phyloP scores from a whole-genome alignment of 495 filamentous ascomycete genomes.

The Penicillium maclennaniae region DNA sequence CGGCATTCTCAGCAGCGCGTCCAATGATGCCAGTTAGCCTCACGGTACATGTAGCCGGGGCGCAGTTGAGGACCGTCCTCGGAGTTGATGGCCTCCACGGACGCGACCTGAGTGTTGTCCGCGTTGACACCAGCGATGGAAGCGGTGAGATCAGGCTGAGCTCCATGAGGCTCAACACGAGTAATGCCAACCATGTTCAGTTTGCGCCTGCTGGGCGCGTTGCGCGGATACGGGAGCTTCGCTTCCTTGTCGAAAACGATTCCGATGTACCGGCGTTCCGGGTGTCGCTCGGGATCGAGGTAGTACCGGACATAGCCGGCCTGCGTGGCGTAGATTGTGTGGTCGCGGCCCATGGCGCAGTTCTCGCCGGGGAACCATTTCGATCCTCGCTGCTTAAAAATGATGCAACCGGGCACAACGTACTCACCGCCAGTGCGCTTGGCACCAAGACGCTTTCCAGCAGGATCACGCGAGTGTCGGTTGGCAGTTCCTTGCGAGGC shows the following conservation, averaged over 20 bases:
- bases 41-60: constrained; percentile 73
- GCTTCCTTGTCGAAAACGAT: constrained; percentile 73
- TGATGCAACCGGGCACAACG: constrained; percentile 92
- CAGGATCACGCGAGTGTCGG: constrained; percentile 72
- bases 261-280: constrained; percentile 86
- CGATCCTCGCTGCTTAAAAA: constrained; percentile 94
- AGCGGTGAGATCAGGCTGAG: constrained; percentile 35
- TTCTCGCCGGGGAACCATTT: constrained; percentile 94
- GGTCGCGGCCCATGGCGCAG: constrained; percentile 89
- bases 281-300: constrained; percentile 72
- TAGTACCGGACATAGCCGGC: constrained; percentile 96
- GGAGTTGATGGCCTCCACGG: constrained; percentile 31
- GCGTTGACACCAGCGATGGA: constrained; percentile 17
- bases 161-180: constrained; percentile 30
- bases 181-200: constrained; percentile 63
- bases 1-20: constrained; percentile 56
- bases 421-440: constrained; percentile 90
- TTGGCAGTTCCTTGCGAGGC: constrained; percentile 84
- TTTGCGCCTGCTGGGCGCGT: constrained; percentile 59
- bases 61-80: constrained; percentile 50
- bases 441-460: constrained; percentile 89
- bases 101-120: constrained; percentile 29
- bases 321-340: constrained; percentile 85
- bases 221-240: constrained; percentile 66
- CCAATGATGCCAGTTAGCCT: constrained; percentile 87